A percentile compares a stretch with the other conserved stretches of the same genome.
Conservation (phyloP, 257 asterid genomes). For the Leptodermis oblonga region DNA sequence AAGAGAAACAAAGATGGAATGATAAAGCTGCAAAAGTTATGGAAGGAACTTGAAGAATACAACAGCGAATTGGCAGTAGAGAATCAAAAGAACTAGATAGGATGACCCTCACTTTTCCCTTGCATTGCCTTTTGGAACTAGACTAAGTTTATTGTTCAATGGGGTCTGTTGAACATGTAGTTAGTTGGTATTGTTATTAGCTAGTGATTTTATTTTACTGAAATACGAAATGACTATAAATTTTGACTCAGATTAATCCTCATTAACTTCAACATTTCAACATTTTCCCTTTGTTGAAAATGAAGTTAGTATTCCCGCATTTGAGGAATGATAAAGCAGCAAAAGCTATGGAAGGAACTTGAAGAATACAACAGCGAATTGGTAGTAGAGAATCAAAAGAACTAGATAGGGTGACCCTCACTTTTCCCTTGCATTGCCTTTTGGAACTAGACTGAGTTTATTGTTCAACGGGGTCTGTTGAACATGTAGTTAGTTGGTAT, state of each 20-base stretch:
- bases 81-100: constrained; percentile 24
- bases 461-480: constrained; percentile 63
- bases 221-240: no score
- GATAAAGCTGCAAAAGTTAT: constrained; percentile 62
- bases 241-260: no score
- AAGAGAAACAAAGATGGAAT: constrained; percentile 69
- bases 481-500: no score
- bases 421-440: neutral
- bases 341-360: constrained; percentile 70
- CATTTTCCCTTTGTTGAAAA: no score
- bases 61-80: constrained; percentile 58
- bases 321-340: no score
- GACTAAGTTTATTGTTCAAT: constrained; percentile 40
- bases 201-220: no score
- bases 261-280: no score
- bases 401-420: constrained; percentile 4
- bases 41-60: constrained; percentile 75
- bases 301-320: no score
- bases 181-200: no score
- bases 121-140: no score
- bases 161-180: constrained; percentile 57
- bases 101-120: no score
- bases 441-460: neutral
- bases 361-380: constrained; percentile 65
- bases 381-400: constrained; percentile 40